Evolutionary conservation across 345 rosid species (phyloP).

Genomic region (Adansonia digitata): DNA sequence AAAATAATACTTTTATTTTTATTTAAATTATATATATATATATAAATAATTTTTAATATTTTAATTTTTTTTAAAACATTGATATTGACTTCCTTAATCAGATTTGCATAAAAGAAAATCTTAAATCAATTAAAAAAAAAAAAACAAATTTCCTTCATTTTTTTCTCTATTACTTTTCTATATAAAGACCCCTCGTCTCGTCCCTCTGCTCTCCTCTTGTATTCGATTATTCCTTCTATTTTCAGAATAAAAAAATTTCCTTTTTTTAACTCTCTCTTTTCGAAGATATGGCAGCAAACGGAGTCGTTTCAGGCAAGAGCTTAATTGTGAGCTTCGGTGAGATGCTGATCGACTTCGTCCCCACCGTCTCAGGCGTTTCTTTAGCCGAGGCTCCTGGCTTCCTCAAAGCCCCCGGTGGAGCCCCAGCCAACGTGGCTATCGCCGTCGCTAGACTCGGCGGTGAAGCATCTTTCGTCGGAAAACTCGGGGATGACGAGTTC

Average conservation of each 20-base stretch:
- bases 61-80: too few species aligned
- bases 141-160: too few species aligned
- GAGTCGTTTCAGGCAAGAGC: conserved; percentile 29
- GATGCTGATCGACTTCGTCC: conserved; percentile 97
- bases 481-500: conserved; percentile 96
- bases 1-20: too few species aligned
- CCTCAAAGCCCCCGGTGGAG: conserved; percentile 96
- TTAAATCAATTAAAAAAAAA: too few species aligned
- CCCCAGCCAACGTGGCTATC: conserved; percentile 99
- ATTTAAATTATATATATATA: too few species aligned
- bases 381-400: conserved; percentile 98
- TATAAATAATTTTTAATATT: too few species aligned
- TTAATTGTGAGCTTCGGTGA: conserved; percentile 91
- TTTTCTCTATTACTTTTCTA: not conserved
- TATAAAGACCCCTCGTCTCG: not conserved
- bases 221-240: not conserved
- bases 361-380: conserved; percentile 90
- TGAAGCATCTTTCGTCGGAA: conserved; percentile 72
- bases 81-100: too few species aligned
- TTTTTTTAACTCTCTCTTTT: not conserved
- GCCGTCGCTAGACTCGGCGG: conserved; percentile 85
- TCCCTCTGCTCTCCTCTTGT: not conserved
- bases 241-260: not conserved
- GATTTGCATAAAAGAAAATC: too few species aligned
- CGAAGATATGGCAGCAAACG: conserved; percentile 33